Percentiles rank a stretch among this genome's conserved stretches.
Evolutionary conservation across 208 protist species (phyloP).

Genomic region (Acanthamoeba healyi): DNA sequence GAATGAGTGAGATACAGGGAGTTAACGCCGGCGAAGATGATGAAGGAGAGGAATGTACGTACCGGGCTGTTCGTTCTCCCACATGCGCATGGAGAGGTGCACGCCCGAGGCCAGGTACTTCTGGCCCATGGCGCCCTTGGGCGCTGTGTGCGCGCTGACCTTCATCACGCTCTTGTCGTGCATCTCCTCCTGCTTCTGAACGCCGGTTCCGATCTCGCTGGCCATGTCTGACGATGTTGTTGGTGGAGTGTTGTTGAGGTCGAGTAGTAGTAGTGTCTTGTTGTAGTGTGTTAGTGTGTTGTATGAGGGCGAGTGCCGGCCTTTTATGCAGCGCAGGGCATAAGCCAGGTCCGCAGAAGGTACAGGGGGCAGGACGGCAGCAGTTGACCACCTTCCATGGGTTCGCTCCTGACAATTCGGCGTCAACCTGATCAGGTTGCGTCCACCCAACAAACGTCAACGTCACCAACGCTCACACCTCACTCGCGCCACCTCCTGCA

Average conservation of each 20-base stretch:
- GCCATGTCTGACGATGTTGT: not conserved
- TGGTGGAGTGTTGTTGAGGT: not conserved
- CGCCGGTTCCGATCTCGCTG: constrained; percentile 18
- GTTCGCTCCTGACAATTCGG: not conserved
- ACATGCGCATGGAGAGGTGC: constrained; percentile 49
- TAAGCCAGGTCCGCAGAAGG: not conserved
- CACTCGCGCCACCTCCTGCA: no score
- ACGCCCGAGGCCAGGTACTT: constrained; percentile 36
- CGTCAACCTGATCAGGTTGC: not conserved
- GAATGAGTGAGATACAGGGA: no score
- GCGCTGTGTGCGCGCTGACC: not conserved
- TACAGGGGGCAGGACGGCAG: not conserved
- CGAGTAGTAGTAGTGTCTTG: not conserved
- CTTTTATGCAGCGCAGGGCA: no score
- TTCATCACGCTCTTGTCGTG: constrained; percentile 59
- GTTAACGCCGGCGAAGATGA: no score
- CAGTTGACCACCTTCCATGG: not conserved
- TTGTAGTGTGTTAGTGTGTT: not conserved
- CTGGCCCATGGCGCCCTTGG: not conserved
- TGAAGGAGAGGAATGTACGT: not conserved
- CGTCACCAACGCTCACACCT: not conserved
- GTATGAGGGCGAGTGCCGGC: not conserved
- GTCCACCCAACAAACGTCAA: not conserved
- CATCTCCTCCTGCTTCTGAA: constrained; percentile 5
- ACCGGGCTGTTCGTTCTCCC: constrained; percentile 29